Percentiles rank a stretch among this genome's conserved stretches.
phyloP scores from a whole-genome alignment of 2,329 filamentous ascomycete species.

The Calonectria honghensis region DNA sequence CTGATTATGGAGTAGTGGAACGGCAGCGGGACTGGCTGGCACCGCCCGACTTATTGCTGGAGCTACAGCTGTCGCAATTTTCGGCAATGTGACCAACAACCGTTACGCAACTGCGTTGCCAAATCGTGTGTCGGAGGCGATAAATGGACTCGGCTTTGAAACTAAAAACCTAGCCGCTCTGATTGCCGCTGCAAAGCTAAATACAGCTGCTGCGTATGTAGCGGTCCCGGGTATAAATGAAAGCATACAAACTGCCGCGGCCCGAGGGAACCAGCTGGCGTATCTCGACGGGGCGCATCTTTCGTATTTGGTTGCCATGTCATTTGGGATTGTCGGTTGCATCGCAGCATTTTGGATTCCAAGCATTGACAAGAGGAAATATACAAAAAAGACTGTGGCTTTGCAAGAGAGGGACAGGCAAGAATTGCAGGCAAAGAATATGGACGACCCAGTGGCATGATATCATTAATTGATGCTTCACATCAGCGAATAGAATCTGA shows the following conservation, averaged over 20 bases:
- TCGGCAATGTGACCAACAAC: constrained; percentile 39
- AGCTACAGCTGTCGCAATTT: constrained; percentile 36
- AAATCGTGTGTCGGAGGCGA: constrained; percentile 1
- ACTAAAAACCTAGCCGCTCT: not conserved
- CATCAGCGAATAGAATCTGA: too few relatives aligned
- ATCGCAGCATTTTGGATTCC: constrained; percentile 39
- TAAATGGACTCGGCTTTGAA: constrained; percentile 22
- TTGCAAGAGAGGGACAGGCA: constrained; percentile 34
- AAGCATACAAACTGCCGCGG: constrained; percentile 28
- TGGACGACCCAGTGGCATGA: constrained; percentile 8
- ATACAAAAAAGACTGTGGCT: constrained; percentile 40
- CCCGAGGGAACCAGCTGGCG: constrained; percentile 31
- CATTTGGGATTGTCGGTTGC: constrained; percentile 34
- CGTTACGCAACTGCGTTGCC: constrained; percentile 30
- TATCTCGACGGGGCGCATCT: constrained; percentile 39
- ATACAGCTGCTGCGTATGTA: constrained; percentile 19
- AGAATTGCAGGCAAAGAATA: constrained; percentile 21
- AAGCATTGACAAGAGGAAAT: constrained; percentile 36
- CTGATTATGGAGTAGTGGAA: not conserved
- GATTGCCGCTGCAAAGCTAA: constrained; percentile 24
- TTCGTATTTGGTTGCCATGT: constrained; percentile 38
- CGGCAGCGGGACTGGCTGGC: constrained; percentile 34
- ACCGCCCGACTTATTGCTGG: constrained; percentile 37
- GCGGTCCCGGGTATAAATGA: constrained; percentile 30
- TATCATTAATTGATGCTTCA: not conserved